Evolutionary conservation across 768 basidiomycete genomes (phyloP).

Genomic region (Amanita fuliginea): DNA sequence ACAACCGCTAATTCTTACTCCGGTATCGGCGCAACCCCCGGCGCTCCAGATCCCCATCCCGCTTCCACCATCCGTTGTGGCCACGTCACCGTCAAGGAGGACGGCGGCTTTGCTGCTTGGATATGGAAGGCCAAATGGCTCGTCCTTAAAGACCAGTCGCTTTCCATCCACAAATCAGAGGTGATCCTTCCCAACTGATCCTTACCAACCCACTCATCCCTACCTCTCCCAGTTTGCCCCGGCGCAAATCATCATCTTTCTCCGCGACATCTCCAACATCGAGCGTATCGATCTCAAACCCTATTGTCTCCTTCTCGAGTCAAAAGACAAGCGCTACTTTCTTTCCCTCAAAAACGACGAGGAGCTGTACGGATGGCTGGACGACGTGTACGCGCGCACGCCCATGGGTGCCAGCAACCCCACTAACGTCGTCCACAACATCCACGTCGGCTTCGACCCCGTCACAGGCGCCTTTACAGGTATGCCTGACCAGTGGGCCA

Average conservation of each 20-base stretch:
- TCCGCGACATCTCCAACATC: conserved; percentile 76
- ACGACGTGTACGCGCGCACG: conserved; percentile 88
- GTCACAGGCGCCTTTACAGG: conserved; percentile 92
- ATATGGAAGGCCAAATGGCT: conserved; percentile 90
- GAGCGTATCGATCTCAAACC: conserved; percentile 92
- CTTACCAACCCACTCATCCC: neutral
- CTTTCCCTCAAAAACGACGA: conserved; percentile 87
- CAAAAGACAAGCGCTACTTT: conserved; percentile 72
- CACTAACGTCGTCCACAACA: conserved; percentile 97
- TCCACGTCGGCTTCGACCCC: conserved; percentile 96
- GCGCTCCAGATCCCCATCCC: conserved; percentile 24
- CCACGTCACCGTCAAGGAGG: conserved; percentile 85
- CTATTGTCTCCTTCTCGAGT: conserved; percentile 83
- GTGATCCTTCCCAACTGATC: conserved; percentile 24
- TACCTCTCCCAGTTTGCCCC: conserved; percentile 30
- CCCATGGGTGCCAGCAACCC: conserved; percentile 93
- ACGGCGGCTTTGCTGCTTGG: conserved; percentile 75
- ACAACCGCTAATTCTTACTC: conserved; percentile 60
- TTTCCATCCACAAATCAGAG: conserved; percentile 88
- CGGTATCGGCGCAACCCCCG: conserved; percentile 75
- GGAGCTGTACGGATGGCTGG: conserved; percentile 97
- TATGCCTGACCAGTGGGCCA: conserved; percentile 95
- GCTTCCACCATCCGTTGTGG: conserved; percentile 55
- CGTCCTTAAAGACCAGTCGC: conserved; percentile 66
- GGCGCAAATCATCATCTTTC: conserved; percentile 47